Percentiles rank a stretch among this genome's conserved stretches.
phyloP scores from a whole-genome alignment of 805 yeast species.

The Huiozyma sinensis region DNA sequence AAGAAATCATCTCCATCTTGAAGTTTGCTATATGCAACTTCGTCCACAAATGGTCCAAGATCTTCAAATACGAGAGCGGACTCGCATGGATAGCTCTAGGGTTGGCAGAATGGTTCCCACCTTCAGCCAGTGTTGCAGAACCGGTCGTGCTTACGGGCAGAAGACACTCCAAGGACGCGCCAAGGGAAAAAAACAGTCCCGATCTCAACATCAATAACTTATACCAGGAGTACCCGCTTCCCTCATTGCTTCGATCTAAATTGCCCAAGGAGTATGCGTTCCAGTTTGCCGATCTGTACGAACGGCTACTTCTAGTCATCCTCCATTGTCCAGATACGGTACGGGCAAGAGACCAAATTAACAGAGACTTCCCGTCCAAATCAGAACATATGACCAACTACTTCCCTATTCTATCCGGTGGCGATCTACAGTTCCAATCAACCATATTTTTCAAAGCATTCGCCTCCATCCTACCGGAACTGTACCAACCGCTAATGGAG shows the following conservation, averaged over 20 bases:
- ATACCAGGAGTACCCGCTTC: constrained; percentile 24
- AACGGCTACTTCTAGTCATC: constrained; percentile 62
- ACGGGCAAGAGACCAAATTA: constrained; percentile 11
- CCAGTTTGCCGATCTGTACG: constrained; percentile 60
- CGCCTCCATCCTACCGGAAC: constrained; percentile 62
- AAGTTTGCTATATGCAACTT: constrained; percentile 55
- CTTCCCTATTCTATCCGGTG: constrained; percentile 28
- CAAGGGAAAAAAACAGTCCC: neutral
- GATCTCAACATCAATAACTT: constrained; percentile 5
- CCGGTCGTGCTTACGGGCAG: constrained; percentile 20
- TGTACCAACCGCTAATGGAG: constrained; percentile 64
- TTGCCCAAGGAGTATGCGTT: constrained; percentile 26
- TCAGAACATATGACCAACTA: constrained; percentile 11
- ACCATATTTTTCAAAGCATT: constrained; percentile 44
- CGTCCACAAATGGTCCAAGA: constrained; percentile 65
- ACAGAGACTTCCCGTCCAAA: constrained; percentile 5
- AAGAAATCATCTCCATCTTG: constrained; percentile 42
- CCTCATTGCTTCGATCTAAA: constrained; percentile 11
- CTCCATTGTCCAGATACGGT: constrained; percentile 56
- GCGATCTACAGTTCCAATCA: constrained; percentile 24
- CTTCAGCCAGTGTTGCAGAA: constrained; percentile 38
- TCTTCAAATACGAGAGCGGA: constrained; percentile 70
- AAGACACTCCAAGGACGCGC: constrained; percentile 9
- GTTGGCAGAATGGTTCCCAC: constrained; percentile 79
- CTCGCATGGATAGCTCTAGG: constrained; percentile 83